These are phyloP conservation scores for Ganoderma leucocontextum DNA, from an alignment of 1,284 basidiomycete species.

Conservation along the genomic window DNA sequence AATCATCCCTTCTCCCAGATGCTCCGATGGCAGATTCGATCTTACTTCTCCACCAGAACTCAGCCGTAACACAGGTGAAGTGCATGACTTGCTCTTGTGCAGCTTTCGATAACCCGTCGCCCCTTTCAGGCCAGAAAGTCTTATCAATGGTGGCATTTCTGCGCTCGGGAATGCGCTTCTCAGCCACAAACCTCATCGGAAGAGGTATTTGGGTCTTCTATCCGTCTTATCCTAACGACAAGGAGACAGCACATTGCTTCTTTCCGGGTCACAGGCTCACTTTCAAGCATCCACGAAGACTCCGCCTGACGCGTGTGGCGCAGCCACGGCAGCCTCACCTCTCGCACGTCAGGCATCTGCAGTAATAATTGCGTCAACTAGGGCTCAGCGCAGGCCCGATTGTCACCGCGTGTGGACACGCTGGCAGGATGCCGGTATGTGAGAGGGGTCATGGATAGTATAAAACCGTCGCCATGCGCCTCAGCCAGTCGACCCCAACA, in stretches of 20 bases:
- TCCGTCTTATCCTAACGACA: background rate
- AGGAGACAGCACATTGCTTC: background rate
- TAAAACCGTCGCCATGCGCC: background rate
- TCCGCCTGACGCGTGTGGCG: background rate
- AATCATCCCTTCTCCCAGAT: conserved; percentile 39
- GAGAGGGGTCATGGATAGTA: background rate
- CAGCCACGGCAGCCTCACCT: background rate
- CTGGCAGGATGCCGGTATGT: too few species aligned
- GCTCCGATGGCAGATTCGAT: conserved; percentile 61
- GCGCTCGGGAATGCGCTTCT: background rate
- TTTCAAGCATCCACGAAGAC: background rate
- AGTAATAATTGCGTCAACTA: background rate
- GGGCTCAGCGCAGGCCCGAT: background rate
- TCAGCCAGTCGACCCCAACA: conserved; percentile 43
- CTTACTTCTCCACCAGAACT: background rate
- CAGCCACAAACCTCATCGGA: background rate
- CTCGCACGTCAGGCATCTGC: background rate
- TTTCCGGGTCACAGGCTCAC: background rate
- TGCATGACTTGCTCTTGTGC: background rate
- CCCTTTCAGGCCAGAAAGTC: background rate
- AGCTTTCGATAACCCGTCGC: background rate
- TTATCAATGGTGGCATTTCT: background rate
- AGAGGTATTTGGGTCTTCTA: background rate
- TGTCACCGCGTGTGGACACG: background rate
- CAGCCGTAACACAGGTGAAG: background rate